phyloP scores from a whole-genome alignment of 2,329 filamentous ascomycete species.

The Blastomyces parvus region DNA sequence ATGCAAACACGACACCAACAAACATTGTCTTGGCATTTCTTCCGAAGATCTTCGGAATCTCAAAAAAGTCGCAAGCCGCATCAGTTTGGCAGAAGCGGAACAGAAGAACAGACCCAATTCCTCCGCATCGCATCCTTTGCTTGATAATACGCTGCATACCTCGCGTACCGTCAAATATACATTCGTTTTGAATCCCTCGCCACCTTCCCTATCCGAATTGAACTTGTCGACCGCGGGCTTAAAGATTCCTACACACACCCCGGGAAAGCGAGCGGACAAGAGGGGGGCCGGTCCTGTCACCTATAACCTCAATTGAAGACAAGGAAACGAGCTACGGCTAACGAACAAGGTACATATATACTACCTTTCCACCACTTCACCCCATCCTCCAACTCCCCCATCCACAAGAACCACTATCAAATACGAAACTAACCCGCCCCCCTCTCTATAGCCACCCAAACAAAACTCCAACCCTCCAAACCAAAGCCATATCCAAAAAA shows the following conservation, averaged over 20 bases:
- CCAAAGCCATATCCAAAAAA: constrained; percentile 15
- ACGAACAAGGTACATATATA: not conserved
- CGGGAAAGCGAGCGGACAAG: no score
- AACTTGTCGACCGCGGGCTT: not conserved
- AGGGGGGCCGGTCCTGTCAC: no score
- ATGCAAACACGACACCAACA: constrained; percentile 15
- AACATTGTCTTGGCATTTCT: constrained; percentile 23
- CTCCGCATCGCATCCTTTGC: not conserved
- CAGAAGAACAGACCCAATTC: not conserved
- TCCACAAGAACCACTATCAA: not conserved
- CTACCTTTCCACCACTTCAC: not conserved
- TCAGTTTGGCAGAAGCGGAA: not conserved
- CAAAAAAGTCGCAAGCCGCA: not conserved
- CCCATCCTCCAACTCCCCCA: not conserved
- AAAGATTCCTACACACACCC: not conserved
- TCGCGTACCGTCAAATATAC: not conserved
- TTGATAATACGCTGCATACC: not conserved
- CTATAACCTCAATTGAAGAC: not conserved
- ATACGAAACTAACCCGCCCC: not conserved
- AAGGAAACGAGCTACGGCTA: not conserved
- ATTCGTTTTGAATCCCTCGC: not conserved
- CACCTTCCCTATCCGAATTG: not conserved
- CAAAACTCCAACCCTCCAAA: not conserved
- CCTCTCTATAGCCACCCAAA: not conserved
- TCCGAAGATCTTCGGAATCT: constrained; percentile 18